Evolutionary conservation across 345 rosid genomes (phyloP), one percentile per base, ranked within the genome.

Genomic region (Hypericum androsaemum): DNA sequence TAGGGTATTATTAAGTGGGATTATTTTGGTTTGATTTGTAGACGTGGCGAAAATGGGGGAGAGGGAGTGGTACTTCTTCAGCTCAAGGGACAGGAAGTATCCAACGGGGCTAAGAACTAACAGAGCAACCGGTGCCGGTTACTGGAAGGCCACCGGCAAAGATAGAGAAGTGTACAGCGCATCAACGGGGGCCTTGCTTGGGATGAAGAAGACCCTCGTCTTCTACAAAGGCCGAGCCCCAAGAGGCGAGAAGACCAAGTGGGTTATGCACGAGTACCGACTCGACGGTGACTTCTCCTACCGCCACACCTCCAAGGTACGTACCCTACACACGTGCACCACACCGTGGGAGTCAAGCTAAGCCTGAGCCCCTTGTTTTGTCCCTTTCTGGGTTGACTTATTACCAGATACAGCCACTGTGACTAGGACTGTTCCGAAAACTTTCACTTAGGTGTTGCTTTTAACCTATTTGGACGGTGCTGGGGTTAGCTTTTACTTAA

Each of bases 241-340:
- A 5, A 82, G 95, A 37, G 97, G 97, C 6, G 83, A 78, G 64
- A 88, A 88, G 66, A 88, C 95, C 52, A 88, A 79, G 70, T 88
- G 96, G 96, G 89, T 88, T 72, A 84, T 88, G 96, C 96, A 88
- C 58, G 96, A 84, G 71, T 88, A 88, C 79, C 94, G 94, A 40
- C 80, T 88, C 7, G 88, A 82, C 53, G 84, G 83, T 12, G 77
- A 84, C 60, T 80, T 74, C 64, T 88, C 88, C 39, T 77, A 68
- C 73, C 92, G 88, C 39, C 84, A 82, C 81, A 53, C 89, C 61
- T 82, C 81, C 16, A 80, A 88, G 97, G 97, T 85, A 22, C 32
- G 32, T 41, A 17, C 7, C 0, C 13, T 7, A 40, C 55, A 39
- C 66, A 37, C 56, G 59, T 37, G 65, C 53, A 22, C 4, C 32